Evolutionary conservation across 352 stramenopile genomes (phyloP).

Genomic region (Globisporangium alternatum): DNA sequence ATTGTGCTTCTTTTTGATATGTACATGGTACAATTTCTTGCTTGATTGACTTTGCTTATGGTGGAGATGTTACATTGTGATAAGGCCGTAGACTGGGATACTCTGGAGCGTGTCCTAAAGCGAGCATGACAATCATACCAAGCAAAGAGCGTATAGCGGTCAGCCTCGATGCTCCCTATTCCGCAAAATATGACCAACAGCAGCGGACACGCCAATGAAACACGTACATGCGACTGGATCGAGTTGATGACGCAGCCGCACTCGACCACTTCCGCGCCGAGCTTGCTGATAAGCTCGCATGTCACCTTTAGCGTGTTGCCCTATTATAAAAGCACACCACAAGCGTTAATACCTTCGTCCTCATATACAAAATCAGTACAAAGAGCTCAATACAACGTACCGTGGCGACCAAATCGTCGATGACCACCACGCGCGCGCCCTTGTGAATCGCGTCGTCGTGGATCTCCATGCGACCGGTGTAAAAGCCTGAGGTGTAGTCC

Average conservation of each 20-base stretch:
- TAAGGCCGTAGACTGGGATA: slow-evolving; percentile 51
- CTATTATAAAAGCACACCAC: slow-evolving; percentile 19
- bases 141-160: background rate
- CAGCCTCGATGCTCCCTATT: background rate
- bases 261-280: slow-evolving; percentile 71
- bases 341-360: slow-evolving; percentile 1
- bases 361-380: background rate
- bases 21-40: background rate
- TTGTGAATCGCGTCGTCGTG: slow-evolving; percentile 75
- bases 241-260: slow-evolving; percentile 80
- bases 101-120: slow-evolving; percentile 43
- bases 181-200: background rate
- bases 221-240: slow-evolving; percentile 42
- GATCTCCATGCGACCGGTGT: slow-evolving; percentile 72
- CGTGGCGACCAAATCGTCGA: slow-evolving; percentile 79
- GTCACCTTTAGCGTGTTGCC: slow-evolving; percentile 81
- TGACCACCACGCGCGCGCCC: slow-evolving; percentile 69
- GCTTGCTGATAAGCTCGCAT: slow-evolving; percentile 66
- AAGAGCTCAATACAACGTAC: slow-evolving; percentile 20
- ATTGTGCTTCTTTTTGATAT: background rate
- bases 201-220: background rate
- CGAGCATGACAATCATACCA: background rate
- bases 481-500: slow-evolving; percentile 78
- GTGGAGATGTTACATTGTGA: slow-evolving; percentile 34
- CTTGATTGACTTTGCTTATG: no score